Evolutionary conservation across 257 asterid genomes (phyloP), one percentile per base, ranked within the genome.

Genomic region (Solanum acaule): DNA sequence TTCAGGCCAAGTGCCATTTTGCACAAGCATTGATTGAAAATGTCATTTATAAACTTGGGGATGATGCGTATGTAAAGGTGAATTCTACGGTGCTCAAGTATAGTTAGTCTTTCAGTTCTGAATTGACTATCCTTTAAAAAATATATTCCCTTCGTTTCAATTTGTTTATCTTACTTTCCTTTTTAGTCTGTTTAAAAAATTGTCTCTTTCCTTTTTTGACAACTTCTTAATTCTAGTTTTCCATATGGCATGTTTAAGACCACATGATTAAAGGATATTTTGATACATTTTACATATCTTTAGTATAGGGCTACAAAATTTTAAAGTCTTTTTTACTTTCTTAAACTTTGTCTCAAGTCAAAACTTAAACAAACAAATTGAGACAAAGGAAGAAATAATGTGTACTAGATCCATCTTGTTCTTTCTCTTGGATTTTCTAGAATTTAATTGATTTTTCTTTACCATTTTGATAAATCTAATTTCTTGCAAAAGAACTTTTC

Each of bases 61-160:
- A 96, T 87, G 94, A 96, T 89, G 98, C 98, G 6, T 73, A 49
- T 83, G 98, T 95, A 2, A 73, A 90, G 98, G 98, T 95, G 34
- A 87, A 18, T 81, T 16, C 68, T 81, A 29, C 68, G 56, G 10
- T 78, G 84, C n/a, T 81, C 12, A 46, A 15, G 20, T 81, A 81
- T 46, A 27, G 42, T 10, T 29, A 46, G 38, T 25, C 85, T 25
- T 46, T 5, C 6, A 6, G 40, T 46, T 46, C 2, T n/a, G 12
- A 46, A 81, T 81, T 46, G 5, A 46, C 25, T n/a, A 42, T 14
- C 31, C 68, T 37, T 18, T 29, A 7, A 9, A 7, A 9, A 16
- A n/a, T 63, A 10, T n/a, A 23, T 25, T n/a, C 15, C 7, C 14
- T 10, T 63, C n/a, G 14, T 63, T 63, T 61, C 14, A 23, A 10